Base-by-base conservation (phyloP, 2,329 filamentous ascomycete genomes). In the Aureobasidium sp. region DNA sequence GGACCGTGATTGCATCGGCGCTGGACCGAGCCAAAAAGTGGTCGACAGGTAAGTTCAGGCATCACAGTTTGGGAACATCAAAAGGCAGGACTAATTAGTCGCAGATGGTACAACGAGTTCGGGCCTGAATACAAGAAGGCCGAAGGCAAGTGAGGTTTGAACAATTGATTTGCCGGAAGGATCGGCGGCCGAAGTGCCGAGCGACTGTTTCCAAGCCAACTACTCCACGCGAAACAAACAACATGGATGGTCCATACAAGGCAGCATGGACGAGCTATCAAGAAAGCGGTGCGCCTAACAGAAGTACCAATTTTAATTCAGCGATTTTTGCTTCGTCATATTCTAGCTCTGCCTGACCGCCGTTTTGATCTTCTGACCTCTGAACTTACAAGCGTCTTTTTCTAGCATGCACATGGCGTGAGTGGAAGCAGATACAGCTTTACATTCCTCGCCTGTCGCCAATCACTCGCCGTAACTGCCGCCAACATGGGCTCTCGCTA, bases 1-100 rank as follows among this genome's bases (percentile, higher is more conserved):
- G 1, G 81, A 79, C 0, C 73, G 78, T 7, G 79, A 81, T 57
- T 78, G 75, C 3, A 80, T 84, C 62, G 71, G 71, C 6, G 79
- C 80, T 0, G 81, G 82, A 0, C 71, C 72, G 66, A 75, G 71
- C 7, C 65, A 70, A 36, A 69, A 64, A 58, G 66, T 81, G 25
- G 73, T 82, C 3, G 71, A 75, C 1, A 73, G 68, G 54, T 58
- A 11, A 58, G 42, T 25, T n/a, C 47, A 21, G 47, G 16, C 30
- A 11, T 34, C 14, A 3, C 25, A 1, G 5, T 13, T n/a, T 25
- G 32, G 6, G 25, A 13, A n/a, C 25, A 3, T 44, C 16, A 13
- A 13, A n/a, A 47, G 3, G 9, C 16, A 3, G 11, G 4, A 29
- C 30, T 57, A n/a, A 57, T 16, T 13, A 21, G 4, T 36, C 5